phyloP scores from a whole-genome alignment of 345 rosid species.

The Populus nigra region DNA sequence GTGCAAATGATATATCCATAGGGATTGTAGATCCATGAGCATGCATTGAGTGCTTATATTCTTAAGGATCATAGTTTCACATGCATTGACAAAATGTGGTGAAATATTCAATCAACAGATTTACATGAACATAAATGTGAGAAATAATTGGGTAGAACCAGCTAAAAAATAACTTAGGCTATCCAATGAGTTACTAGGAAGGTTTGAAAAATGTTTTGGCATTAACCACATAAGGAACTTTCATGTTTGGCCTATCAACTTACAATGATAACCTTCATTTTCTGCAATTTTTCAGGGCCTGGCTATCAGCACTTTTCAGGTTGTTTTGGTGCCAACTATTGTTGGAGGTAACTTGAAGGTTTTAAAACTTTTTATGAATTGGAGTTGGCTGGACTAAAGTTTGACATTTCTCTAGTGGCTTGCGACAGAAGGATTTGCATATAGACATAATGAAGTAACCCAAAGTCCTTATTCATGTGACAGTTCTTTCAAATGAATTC shows the following conservation, averaged over 20 bases:
- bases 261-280: constrained; percentile 5
- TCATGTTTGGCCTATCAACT: neutral
- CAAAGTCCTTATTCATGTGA: constrained; percentile 22
- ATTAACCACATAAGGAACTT: neutral
- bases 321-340: constrained; percentile 82
- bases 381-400: neutral
- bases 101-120: neutral
- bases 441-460: neutral
- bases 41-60: no score
- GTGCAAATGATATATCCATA: no score
- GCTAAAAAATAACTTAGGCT: neutral
- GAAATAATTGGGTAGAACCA: neutral
- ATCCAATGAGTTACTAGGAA: neutral
- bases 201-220: neutral
- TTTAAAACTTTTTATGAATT: constrained; percentile 3
- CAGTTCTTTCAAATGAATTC: constrained; percentile 87
- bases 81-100: neutral
- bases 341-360: constrained; percentile 58
- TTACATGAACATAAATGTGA: neutral
- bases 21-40: neutral
- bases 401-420: constrained; percentile 6
- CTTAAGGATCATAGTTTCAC: neutral
- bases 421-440: neutral
- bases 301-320: constrained; percentile 95
- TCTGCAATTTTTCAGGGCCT: constrained; percentile 57